Evolutionary conservation across 495 filamentous ascomycete species (phyloP).

Genomic region (Chaetomium fimeti): DNA sequence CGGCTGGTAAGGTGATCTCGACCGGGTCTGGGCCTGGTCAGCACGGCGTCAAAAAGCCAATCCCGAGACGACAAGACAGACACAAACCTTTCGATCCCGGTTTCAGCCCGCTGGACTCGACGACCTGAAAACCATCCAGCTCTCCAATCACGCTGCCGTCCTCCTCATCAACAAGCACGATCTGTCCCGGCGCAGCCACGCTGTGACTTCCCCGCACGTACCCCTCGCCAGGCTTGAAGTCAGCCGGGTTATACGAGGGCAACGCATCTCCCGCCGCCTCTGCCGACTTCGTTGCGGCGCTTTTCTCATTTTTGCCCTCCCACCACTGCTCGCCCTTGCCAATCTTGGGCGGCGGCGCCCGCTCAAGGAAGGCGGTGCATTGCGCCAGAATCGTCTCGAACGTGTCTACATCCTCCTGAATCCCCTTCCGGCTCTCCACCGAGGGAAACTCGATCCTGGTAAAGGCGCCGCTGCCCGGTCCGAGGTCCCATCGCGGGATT

Average conservation of each 20-base stretch:
- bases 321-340: conserved; percentile 9
- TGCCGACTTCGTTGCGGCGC: conserved; percentile 35
- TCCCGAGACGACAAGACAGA: not conserved
- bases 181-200: conserved; percentile 59
- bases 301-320: conserved; percentile 37
- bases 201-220: conserved; percentile 60
- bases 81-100: conserved; percentile 81
- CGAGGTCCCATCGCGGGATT: conserved; percentile 89
- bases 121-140: conserved; percentile 76
- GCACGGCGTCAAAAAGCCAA: not conserved
- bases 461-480: conserved; percentile 81
- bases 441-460: conserved; percentile 84
- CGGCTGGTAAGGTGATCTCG: conserved; percentile 77
- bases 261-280: conserved; percentile 44
- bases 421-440: conserved; percentile 63
- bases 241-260: conserved; percentile 73
- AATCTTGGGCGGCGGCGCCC: conserved; percentile 58
- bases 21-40: conserved; percentile 67
- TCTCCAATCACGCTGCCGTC: conserved; percentile 94
- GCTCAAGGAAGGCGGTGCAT: conserved; percentile 89
- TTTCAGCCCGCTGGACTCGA: conserved; percentile 69
- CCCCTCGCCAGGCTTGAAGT: conserved; percentile 75
- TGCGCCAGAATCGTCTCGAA: conserved; percentile 96
- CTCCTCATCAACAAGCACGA: conserved; percentile 94
- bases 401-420: conserved; percentile 91